These are phyloP conservation scores for Pythium phragmitis DNA, from an alignment of 352 stramenopile genomes.

Conservation along the genomic window DNA sequence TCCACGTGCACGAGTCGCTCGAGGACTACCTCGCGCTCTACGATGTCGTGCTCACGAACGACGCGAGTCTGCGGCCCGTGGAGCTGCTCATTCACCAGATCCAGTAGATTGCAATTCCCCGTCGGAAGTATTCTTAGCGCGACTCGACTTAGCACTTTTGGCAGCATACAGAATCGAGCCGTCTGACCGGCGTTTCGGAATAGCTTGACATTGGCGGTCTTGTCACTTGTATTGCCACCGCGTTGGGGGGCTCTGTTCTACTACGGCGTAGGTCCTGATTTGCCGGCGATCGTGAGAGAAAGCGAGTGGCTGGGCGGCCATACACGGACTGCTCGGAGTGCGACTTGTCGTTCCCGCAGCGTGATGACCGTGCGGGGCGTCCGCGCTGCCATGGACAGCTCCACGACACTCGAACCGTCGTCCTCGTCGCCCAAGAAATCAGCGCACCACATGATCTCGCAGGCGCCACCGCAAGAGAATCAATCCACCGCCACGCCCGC, in stretches of 20 bases:
- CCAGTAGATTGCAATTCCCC: constrained; percentile 9
- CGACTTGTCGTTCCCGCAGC: neutral
- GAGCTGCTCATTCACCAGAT: constrained; percentile 54
- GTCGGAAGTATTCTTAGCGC: constrained; percentile 9
- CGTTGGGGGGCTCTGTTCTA: no score
- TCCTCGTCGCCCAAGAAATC: constrained; percentile 22
- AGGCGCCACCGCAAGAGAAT: constrained; percentile 1
- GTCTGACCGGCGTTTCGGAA: no score
- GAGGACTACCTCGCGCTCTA: constrained; percentile 64
- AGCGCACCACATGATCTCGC: neutral
- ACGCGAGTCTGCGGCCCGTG: constrained; percentile 51
- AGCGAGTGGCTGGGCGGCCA: neutral
- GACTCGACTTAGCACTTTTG: neutral
- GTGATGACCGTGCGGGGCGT: constrained; percentile 26
- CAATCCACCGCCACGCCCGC: neutral
- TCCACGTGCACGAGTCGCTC: constrained; percentile 57
- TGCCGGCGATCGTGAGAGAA: neutral
- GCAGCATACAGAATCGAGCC: no score
- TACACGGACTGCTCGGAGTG: neutral
- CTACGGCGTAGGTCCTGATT: no score
- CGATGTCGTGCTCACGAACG: constrained; percentile 70
- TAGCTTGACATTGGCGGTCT: no score
- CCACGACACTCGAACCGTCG: neutral
- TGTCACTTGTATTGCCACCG: no score
- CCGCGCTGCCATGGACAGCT: constrained; percentile 15